Base-by-base conservation (phyloP, 805 yeast species). In the Metschnikowia borealis region DNA sequence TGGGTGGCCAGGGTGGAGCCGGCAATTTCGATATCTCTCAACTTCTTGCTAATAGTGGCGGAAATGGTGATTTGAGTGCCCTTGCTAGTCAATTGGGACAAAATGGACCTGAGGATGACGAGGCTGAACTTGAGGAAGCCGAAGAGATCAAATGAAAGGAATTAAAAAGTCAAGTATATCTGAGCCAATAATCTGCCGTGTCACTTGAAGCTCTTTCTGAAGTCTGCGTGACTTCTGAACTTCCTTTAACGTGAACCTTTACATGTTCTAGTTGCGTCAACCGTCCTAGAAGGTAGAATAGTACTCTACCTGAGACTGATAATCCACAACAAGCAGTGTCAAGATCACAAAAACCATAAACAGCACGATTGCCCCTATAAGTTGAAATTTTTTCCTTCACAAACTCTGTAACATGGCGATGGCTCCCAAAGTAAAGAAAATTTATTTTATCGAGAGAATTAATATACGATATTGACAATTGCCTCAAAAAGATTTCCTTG, bases 81-180 rank as follows among this genome's bases (percentile, higher is more conserved):
- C 51, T 67, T 57, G 76, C 78, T 37, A 69, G 74, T 53, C 77
- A 73, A 65, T 70, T 73, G 62, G 77, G 76, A 39, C 69, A 69
- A 55, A 70, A 65, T 46, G 57, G 47, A 33, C 60, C 50, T 11
- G 58, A 47, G 1, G 60, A 46, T 11, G 62, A 46, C 10, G 63
- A 42, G 6, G 63, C 50, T 6, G 47, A 26, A 17, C 6, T 10
- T 7, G 42, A 44, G n/a, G 37, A 36, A 4, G 44, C 38, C 5
- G 69, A 50, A 38, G 64, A 53, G 8, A 62, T 51, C 17, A 35
- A 44, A 6, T 34, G 17, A 44, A 3, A 14, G 6, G 20, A 34
- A 6, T 34, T 15, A 6, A 21, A 14, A 18, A 21, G 41, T 42
- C 32, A 42, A 20, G 3, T 21, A 14, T 32, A 42, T n/a, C 6